Evolutionary conservation across 176 grass and related monocot species (phyloP).

Genomic region (Carex scoparia): DNA sequence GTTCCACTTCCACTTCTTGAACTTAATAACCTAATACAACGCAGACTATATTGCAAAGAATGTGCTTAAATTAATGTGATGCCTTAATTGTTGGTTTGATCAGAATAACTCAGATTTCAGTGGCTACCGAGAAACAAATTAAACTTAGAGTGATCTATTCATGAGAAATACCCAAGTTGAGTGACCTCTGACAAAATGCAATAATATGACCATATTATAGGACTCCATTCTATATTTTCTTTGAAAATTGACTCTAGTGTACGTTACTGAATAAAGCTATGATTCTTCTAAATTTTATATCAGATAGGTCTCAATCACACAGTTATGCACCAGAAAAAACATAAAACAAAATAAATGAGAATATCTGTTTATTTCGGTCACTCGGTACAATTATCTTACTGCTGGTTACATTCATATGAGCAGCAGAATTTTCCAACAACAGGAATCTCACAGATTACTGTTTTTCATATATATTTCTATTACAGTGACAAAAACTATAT

Average conservation of each 20-base stretch:
- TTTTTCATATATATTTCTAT: not conserved
- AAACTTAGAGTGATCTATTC: not conserved
- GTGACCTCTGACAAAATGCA: no score
- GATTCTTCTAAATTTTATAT: not conserved
- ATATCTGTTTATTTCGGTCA: not conserved
- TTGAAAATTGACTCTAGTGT: not conserved
- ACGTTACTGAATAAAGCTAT: not conserved
- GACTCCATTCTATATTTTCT: not conserved
- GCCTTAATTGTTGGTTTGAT: not conserved
- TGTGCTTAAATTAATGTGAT: not conserved
- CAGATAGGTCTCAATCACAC: not conserved
- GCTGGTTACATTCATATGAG: not conserved
- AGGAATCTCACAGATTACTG: not conserved
- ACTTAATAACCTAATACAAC: not conserved
- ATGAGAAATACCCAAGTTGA: no score
- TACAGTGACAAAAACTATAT: slow-evolving; percentile 84
- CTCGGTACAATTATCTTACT: not conserved
- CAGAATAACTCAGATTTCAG: no score
- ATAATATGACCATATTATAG: not conserved
- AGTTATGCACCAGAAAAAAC: not conserved
- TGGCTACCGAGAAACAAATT: no score
- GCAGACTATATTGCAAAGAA: not conserved
- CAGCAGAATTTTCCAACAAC: not conserved
- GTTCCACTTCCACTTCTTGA: not conserved
- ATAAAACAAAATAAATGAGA: not conserved